Evolutionary conservation across 2,329 filamentous ascomycete species (phyloP).

Genomic region (Bimuria novae-zelandiae): DNA sequence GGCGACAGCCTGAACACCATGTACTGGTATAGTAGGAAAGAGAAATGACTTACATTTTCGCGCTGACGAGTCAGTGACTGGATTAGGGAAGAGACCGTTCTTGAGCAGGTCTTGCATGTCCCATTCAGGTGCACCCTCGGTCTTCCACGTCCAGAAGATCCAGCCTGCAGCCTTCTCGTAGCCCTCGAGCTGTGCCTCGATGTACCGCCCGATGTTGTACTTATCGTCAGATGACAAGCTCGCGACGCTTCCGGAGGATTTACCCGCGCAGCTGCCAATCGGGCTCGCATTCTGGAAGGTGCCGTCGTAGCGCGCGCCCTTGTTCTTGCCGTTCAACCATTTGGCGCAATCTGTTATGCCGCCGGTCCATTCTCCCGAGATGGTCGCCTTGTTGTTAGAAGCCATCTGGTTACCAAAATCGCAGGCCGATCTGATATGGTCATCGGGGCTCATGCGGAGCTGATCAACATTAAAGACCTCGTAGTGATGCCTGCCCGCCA

Average conservation of each 20-base stretch:
- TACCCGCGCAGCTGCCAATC: constrained; percentile 52
- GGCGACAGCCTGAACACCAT: too few species aligned
- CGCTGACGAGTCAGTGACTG: constrained; percentile 31
- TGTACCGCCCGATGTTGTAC: constrained; percentile 50
- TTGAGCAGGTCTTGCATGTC: constrained; percentile 52
- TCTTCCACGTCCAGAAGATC: constrained; percentile 59
- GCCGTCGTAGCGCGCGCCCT: constrained; percentile 54
- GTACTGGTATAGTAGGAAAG: neutral
- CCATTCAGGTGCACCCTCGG: constrained; percentile 55
- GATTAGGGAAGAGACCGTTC: constrained; percentile 56
- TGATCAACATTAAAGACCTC: constrained; percentile 50
- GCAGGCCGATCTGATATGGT: constrained; percentile 51
- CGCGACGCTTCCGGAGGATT: constrained; percentile 50
- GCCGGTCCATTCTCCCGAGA: constrained; percentile 54
- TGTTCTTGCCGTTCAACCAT: constrained; percentile 54
- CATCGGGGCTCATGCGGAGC: constrained; percentile 44
- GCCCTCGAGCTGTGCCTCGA: constrained; percentile 54
- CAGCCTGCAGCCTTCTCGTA: constrained; percentile 55
- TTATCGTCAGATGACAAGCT: constrained; percentile 49
- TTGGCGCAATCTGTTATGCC: constrained; percentile 55
- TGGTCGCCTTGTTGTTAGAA: constrained; percentile 52
- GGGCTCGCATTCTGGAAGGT: constrained; percentile 43
- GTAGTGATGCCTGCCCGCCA: constrained; percentile 47
- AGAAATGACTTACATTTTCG: constrained; percentile 43
- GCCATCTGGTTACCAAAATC: constrained; percentile 53